Base-by-base conservation (phyloP, 139 green algal genomes). In the Haematococcus lacustris region DNA sequence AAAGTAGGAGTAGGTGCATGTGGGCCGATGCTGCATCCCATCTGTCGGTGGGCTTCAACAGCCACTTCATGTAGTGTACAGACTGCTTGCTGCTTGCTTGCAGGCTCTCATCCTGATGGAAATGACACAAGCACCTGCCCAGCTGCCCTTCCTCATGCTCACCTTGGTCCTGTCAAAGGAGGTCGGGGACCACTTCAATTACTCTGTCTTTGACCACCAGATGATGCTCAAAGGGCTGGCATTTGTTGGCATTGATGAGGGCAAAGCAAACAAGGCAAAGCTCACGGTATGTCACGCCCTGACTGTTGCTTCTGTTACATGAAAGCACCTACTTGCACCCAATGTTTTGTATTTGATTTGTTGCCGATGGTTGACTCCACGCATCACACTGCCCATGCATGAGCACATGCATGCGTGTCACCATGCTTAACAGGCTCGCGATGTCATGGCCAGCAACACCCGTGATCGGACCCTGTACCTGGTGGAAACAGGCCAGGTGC, bases 41-140 rank as follows among this genome's bases (percentile, higher is more conserved):
- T 57, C 13, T 13, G 13, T 57, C 47, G 21, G 21, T 21, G 21
- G 13, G 21, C 47, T 57, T 13, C 13, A 57, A 13, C 47, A 57
- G 47, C 47, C 47, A 21, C 13, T 57, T 21, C 47, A 57, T 13
- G 47, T 21, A 57, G 13, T 57, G 21, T 28, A 21, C 47, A 57
- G 47, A 28, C 43, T 53, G 9, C 43, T 17, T 53, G 43, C 9
- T 53, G 43, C 43, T 53, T 9, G 43, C 43, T 5, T 66, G 34
- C 77, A 83, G 77, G 77, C 77, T 28, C 71, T 88, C 38, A 81
- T 88, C 64, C 76, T 88, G 2, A 88, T 88, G 82, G 82, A 88
- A 76, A 88, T 88, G 82, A 85, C 78, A 13, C 61, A 75, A 28
- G 13, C 51, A 3, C 78, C 78, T 3, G 2, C 35, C 5, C 73